Evolutionary conservation across 306 rosid genomes (phyloP).

Genomic region (Corylus heterophylla): DNA sequence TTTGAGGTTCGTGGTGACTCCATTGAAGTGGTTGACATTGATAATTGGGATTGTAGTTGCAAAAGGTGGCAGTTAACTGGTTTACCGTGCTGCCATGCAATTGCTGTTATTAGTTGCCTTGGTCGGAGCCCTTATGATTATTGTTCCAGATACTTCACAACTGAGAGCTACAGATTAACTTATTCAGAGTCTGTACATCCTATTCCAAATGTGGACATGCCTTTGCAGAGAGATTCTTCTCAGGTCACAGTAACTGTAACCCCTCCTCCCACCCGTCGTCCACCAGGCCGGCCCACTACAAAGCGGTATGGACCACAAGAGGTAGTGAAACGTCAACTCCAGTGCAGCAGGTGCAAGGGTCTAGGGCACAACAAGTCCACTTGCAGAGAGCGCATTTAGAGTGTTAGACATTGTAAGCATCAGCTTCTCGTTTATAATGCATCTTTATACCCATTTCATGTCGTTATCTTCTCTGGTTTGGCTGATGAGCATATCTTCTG

Average conservation of each 20-base stretch:
- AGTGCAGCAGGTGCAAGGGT: conserved; percentile 94
- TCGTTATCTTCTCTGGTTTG: neutral
- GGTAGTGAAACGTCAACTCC: conserved; percentile 77
- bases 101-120: conserved; percentile 62
- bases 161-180: conserved; percentile 76
- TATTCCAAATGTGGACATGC: conserved; percentile 43
- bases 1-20: conserved; percentile 85
- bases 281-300: conserved; percentile 86
- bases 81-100: conserved; percentile 86
- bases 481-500: neutral
- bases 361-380: conserved; percentile 98
- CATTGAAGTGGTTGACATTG: conserved; percentile 72
- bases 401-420: conserved; percentile 40
- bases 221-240: conserved; percentile 48
- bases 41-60: conserved; percentile 89
- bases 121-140: conserved; percentile 73
- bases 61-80: conserved; percentile 85
- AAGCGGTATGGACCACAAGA: conserved; percentile 71
- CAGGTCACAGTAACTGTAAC: conserved; percentile 63
- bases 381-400: conserved; percentile 62
- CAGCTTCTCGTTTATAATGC: conserved; percentile 7
- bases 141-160: conserved; percentile 80
- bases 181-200: conserved; percentile 75
- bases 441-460: neutral
- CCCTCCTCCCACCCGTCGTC: conserved; percentile 94